These are phyloP conservation scores for Rhododendron mucronatum DNA, from an alignment of 148 eudicot genomes.

Conservation along the genomic window DNA sequence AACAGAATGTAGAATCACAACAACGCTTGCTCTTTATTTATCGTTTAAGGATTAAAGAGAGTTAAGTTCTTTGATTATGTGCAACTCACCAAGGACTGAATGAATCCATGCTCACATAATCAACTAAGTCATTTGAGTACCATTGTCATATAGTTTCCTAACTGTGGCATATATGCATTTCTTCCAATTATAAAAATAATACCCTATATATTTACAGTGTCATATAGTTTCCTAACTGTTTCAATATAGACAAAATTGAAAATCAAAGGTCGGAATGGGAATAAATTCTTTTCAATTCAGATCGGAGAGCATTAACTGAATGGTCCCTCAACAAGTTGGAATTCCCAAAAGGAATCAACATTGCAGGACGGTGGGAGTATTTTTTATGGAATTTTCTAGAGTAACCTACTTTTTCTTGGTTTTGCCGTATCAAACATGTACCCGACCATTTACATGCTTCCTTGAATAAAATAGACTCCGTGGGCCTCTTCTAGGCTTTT, in stretches of 20 bases:
- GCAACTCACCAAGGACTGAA: background rate
- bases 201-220: background rate
- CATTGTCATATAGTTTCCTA: background rate
- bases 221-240: no score
- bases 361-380: background rate
- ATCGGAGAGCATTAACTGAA: background rate
- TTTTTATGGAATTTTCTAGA: background rate
- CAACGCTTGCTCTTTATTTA: background rate
- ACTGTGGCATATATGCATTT: background rate
- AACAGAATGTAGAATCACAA: background rate
- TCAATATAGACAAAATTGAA: background rate
- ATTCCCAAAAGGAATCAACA: background rate
- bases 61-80: no score
- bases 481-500: background rate
- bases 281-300: background rate
- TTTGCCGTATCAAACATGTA: background rate
- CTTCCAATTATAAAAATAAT: background rate
- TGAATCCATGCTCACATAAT: background rate
- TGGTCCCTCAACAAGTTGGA: background rate
- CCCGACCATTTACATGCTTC: background rate
- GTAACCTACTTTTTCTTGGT: background rate
- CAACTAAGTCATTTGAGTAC: background rate
- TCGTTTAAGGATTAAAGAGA: background rate
- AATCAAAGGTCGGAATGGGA: background rate
- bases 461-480: background rate